Percentiles rank a stretch among this genome's conserved stretches.
These are phyloP conservation scores for Plasmodium sp. DNA, from an alignment of 169 alveolate species.

Conservation along the genomic window DNA sequence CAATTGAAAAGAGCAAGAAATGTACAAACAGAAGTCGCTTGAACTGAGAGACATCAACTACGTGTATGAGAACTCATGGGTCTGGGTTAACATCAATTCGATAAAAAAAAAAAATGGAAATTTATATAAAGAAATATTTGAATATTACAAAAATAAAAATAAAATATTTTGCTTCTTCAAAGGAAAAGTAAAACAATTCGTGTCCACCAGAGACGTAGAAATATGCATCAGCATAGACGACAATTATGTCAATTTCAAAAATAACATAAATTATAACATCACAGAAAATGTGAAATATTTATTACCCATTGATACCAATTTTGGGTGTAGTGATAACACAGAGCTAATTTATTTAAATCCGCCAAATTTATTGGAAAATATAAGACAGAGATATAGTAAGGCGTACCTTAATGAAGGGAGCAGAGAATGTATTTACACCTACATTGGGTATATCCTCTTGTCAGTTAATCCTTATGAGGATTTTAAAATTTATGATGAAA, in stretches of 20 bases:
- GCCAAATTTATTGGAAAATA: slow-evolving; percentile 80
- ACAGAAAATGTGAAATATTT: slow-evolving; percentile 73
- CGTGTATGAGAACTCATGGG: slow-evolving; percentile 69
- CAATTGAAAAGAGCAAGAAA: not conserved
- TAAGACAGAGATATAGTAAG: slow-evolving; percentile 69
- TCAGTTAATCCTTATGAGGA: slow-evolving; percentile 88
- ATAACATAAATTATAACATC: slow-evolving; percentile 35
- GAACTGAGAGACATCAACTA: slow-evolving; percentile 55
- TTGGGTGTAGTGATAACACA: slow-evolving; percentile 80
- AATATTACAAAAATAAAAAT: slow-evolving; percentile 31
- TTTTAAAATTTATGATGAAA: slow-evolving; percentile 85
- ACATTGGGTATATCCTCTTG: slow-evolving; percentile 88
- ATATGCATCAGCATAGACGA: slow-evolving; percentile 56
- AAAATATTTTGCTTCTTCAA: slow-evolving; percentile 67
- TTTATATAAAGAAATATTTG: slow-evolving; percentile 54
- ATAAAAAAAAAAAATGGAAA: slow-evolving; percentile 61
- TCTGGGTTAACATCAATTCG: slow-evolving; percentile 72
- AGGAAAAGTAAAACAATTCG: slow-evolving; percentile 64
- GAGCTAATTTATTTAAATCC: slow-evolving; percentile 78
- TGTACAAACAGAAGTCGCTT: slow-evolving; percentile 69
- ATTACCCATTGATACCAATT: slow-evolving; percentile 74
- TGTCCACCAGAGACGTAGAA: slow-evolving; percentile 62
- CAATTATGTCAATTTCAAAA: slow-evolving; percentile 19
- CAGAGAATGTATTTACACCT: slow-evolving; percentile 81
- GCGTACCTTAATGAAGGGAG: slow-evolving; percentile 62